Conservation (phyloP, 1,284 basidiomycete species). For the Stygiomarasmius scandens region DNA sequence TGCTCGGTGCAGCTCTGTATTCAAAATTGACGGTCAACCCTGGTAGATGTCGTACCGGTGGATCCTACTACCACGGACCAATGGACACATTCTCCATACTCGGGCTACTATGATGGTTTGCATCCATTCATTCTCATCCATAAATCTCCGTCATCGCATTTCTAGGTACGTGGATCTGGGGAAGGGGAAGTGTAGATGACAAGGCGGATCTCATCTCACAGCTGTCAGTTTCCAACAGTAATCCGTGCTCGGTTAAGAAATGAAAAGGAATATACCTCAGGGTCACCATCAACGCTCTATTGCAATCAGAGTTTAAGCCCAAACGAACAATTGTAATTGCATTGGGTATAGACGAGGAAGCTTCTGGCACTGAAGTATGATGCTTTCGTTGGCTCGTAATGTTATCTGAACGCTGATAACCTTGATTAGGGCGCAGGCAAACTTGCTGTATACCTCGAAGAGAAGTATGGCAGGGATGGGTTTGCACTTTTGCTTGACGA, state of each 20-base stretch:
- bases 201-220: constrained; percentile 63
- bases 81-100: constrained; percentile 58
- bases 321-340: constrained; percentile 52
- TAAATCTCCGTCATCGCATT: background rate
- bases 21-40: no score
- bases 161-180: constrained; percentile 59
- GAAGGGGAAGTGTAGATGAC: constrained; percentile 64
- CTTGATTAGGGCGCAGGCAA: constrained; percentile 40
- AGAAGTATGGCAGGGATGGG: constrained; percentile 48
- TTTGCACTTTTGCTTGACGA: constrained; percentile 52
- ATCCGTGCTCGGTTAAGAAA: background rate
- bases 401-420: background rate
- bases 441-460: constrained; percentile 41
- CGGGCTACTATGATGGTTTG: constrained; percentile 49
- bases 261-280: constrained; percentile 10
- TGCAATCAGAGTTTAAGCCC: constrained; percentile 46
- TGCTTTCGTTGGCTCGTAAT: background rate
- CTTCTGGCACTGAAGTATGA: constrained; percentile 37
- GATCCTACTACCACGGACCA: constrained; percentile 47
- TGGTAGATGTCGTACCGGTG: constrained; percentile 61
- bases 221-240: constrained; percentile 39
- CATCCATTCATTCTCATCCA: constrained; percentile 13
- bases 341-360: constrained; percentile 66
- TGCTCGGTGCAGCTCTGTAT: no score
- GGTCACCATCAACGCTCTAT: constrained; percentile 44